Conservation (phyloP, 345 rosid genomes). For the Acer negundo region DNA sequence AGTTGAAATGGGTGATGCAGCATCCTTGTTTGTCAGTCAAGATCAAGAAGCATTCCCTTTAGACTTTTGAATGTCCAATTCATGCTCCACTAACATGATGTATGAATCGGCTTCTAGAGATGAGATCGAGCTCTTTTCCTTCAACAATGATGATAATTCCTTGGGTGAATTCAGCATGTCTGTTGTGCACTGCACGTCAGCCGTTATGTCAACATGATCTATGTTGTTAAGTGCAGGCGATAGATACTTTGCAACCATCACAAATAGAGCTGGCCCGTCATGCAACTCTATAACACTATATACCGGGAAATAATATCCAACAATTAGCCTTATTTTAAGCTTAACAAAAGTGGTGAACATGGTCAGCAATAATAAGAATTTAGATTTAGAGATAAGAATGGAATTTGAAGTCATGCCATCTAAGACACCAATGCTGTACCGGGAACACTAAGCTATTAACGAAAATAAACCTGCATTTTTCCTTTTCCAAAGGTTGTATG, state of each 20-base stretch:
- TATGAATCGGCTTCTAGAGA: constrained; percentile 85
- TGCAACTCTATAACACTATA: constrained; percentile 84
- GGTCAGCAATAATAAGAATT: too few relatives aligned
- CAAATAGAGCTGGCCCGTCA: constrained; percentile 85
- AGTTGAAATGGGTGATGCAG: neutral
- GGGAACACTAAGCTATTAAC: neutral
- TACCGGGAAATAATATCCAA: constrained; percentile 17
- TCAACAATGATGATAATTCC: constrained; percentile 36
- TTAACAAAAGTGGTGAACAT: neutral
- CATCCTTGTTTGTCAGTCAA: neutral
- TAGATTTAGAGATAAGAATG: too few relatives aligned
- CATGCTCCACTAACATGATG: constrained; percentile 85
- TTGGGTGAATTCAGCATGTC: constrained; percentile 60
- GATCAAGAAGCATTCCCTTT: constrained; percentile 68
- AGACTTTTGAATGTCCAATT: constrained; percentile 62
- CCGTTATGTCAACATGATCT: constrained; percentile 75
- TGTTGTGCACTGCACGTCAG: constrained; percentile 85
- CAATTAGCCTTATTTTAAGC: constrained; percentile 10
- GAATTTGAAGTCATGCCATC: too few relatives aligned
- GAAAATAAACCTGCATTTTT: constrained; percentile 67
- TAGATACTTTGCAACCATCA: constrained; percentile 86
- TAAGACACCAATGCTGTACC: neutral
- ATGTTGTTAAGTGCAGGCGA: constrained; percentile 88
- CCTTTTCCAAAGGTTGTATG: constrained; percentile 87
- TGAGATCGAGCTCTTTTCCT: constrained; percentile 43